These are phyloP conservation scores for Gossypium rotundifolium DNA, from an alignment of 345 rosid species.

Conservation along the genomic window DNA sequence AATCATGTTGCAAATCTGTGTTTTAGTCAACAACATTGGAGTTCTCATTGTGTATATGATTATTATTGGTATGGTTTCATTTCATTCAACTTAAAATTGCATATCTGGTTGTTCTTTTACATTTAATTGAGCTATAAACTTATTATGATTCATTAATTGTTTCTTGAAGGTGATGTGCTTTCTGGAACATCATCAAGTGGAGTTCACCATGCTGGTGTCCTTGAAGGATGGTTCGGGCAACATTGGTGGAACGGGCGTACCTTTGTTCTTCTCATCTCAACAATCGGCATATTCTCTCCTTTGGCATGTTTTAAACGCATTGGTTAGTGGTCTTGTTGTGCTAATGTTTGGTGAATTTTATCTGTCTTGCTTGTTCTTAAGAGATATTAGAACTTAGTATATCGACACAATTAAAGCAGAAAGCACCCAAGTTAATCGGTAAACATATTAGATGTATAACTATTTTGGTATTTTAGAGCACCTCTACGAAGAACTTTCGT, in stretches of 20 bases:
- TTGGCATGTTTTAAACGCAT: conserved; percentile 77
- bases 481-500: no score
- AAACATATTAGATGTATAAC: no score
- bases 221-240: conserved; percentile 83
- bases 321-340: conserved; percentile 37
- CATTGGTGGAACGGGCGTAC: conserved; percentile 73
- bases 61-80: conserved; percentile 59
- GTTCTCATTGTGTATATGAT: conserved; percentile 93
- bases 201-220: conserved; percentile 67
- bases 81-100: background rate
- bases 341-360: background rate
- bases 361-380: no score
- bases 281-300: conserved; percentile 63
- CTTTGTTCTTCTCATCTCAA: conserved; percentile 57
- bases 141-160: background rate
- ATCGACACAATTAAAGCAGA: no score
- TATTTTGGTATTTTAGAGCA: no score
- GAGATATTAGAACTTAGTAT: no score
- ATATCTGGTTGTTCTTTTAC: conserved; percentile 6
- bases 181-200: conserved; percentile 79
- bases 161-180: conserved; percentile 46
- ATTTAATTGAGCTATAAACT: no score
- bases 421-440: no score
- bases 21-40: conserved; percentile 74
- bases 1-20: conserved; percentile 51